phyloP scores from a whole-genome alignment of 73 alveolate species.

The Symbiodinium pilosum region DNA sequence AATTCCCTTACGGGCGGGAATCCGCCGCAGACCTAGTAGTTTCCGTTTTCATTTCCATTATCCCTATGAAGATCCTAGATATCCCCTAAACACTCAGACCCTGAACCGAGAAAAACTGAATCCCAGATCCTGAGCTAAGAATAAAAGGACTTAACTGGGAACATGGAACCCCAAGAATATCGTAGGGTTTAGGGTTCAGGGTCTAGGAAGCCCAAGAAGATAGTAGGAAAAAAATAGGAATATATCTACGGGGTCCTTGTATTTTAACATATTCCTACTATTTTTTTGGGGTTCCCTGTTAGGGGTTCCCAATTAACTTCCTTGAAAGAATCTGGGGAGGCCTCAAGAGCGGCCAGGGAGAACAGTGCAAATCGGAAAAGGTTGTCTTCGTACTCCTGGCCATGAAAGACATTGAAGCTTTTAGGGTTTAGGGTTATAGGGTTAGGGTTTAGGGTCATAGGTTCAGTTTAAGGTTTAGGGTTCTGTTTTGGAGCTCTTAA shows the following conservation, averaged over 20 bases:
- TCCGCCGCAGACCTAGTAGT: conserved; percentile 1
- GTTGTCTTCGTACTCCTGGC: conserved; percentile 65
- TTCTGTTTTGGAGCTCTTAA: not conserved
- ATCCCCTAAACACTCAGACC: not conserved
- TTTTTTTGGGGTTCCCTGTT: too few relatives aligned
- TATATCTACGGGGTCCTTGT: too few relatives aligned
- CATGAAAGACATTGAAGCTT: not conserved
- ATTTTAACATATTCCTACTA: too few relatives aligned
- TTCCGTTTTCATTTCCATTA: not conserved
- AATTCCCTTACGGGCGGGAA: too few relatives aligned
- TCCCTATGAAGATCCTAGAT: not conserved
- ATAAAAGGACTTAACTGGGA: too few relatives aligned
- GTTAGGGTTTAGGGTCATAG: not conserved
- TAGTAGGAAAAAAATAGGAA: too few relatives aligned
- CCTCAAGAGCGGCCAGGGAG: conserved; percentile 91
- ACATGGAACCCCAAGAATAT: too few relatives aligned
- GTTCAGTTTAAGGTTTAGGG: not conserved
- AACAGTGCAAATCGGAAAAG: conserved; percentile 84
- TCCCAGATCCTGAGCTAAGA: not conserved
- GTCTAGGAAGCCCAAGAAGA: too few relatives aligned
- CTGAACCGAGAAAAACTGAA: not conserved
- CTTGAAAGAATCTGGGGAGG: not conserved
- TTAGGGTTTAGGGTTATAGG: not conserved
- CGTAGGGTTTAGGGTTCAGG: not conserved
- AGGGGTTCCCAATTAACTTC: not conserved